These are phyloP conservation scores for Phytophthora cajani DNA, from an alignment of 352 stramenopile species.

Conservation along the genomic window DNA sequence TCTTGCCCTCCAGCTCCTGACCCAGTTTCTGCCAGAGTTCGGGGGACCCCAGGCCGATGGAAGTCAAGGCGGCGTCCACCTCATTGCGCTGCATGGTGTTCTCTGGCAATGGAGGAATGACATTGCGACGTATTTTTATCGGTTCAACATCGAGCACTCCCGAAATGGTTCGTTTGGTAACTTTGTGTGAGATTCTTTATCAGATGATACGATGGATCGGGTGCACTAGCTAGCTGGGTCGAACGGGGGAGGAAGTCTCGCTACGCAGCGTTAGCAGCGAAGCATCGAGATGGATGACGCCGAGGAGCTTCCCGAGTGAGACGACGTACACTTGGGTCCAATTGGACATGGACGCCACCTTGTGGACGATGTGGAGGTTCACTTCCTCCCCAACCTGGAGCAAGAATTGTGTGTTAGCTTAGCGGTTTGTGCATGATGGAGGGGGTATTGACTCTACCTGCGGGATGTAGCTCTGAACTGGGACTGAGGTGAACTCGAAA, in stretches of 20 bases:
- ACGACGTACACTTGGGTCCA: slow-evolving; percentile 88
- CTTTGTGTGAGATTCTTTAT: slow-evolving; percentile 1
- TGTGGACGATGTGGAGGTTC: slow-evolving; percentile 78
- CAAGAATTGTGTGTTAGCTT: neutral
- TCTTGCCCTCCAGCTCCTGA: slow-evolving; percentile 83
- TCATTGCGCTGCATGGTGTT: slow-evolving; percentile 84
- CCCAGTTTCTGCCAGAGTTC: slow-evolving; percentile 84
- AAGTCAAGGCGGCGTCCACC: slow-evolving; percentile 67
- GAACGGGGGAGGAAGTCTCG: slow-evolving; percentile 7
- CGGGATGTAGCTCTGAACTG: slow-evolving; percentile 80
- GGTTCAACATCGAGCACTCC: slow-evolving; percentile 8
- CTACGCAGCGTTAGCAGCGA: slow-evolving; percentile 40
- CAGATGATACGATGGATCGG: neutral
- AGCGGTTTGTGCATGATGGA: neutral
- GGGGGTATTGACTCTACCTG: slow-evolving; percentile 30
- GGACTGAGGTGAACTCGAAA: slow-evolving; percentile 73
- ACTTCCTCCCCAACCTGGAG: slow-evolving; percentile 68
- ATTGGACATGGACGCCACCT: slow-evolving; percentile 82
- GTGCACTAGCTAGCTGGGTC: slow-evolving; percentile 3
- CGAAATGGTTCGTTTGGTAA: slow-evolving; percentile 17
- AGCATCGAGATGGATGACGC: slow-evolving; percentile 72
- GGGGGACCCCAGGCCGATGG: slow-evolving; percentile 72
- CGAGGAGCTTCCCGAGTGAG: slow-evolving; percentile 70
- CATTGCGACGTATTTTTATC: slow-evolving; percentile 37
- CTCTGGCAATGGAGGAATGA: slow-evolving; percentile 17